phyloP scores from a whole-genome alignment of 2,329 filamentous ascomycete genomes.

The Alternaria rosae region DNA sequence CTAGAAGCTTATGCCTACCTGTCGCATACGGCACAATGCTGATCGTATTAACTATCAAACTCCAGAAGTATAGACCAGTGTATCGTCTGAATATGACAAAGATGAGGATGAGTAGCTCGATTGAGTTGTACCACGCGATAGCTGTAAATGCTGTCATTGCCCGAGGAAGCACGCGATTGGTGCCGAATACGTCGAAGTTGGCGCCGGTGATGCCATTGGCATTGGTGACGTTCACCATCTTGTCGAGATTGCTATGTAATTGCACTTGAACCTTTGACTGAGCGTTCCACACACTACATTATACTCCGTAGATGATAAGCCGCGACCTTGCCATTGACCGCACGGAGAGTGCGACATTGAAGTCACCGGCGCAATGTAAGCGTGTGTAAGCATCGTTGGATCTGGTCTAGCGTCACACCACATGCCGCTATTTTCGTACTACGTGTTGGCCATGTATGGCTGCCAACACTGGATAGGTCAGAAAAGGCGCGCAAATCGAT shows the following conservation, averaged over 20 bases:
- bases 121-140: conserved; percentile 28
- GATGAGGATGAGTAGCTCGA: conserved; percentile 27
- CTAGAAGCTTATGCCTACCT: background rate
- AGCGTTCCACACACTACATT: background rate
- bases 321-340: background rate
- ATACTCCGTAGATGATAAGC: background rate
- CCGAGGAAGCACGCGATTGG: conserved; percentile 8
- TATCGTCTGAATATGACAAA: conserved; percentile 23
- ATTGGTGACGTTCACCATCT: background rate
- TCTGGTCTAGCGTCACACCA: background rate
- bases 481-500: background rate
- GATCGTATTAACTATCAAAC: conserved; percentile 13
- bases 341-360: background rate
- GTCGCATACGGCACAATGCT: conserved; percentile 18
- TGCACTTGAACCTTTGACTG: background rate
- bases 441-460: background rate
- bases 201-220: conserved; percentile 9
- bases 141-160: conserved; percentile 18
- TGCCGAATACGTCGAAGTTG: conserved; percentile 17
- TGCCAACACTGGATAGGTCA: background rate
- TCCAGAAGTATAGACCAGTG: conserved; percentile 27
- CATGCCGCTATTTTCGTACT: background rate
- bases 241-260: background rate
- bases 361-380: background rate
- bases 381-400: conserved; percentile 2